Conservation (phyloP, 1,284 basidiomycete species). For the Boletus smithii region DNA sequence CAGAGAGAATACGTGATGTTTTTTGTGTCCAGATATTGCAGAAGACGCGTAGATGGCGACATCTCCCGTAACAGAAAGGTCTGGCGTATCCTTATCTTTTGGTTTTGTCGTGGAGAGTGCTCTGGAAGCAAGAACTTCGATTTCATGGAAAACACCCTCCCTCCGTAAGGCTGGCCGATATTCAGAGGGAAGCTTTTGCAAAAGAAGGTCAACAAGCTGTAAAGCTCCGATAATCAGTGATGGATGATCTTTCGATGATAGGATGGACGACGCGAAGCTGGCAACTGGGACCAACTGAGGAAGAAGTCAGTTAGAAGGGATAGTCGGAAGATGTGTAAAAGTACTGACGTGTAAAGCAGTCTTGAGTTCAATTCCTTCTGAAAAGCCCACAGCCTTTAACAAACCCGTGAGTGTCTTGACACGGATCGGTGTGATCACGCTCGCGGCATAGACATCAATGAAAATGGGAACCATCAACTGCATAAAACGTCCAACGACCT, state of each 20-base stretch:
- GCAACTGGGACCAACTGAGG: slow-evolving; percentile 82
- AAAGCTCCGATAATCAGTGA: slow-evolving; percentile 81
- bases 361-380: slow-evolving; percentile 74
- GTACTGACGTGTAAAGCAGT: slow-evolving; percentile 64
- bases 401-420: slow-evolving; percentile 84
- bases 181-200: slow-evolving; percentile 75
- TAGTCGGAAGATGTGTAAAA: slow-evolving; percentile 1
- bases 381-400: slow-evolving; percentile 85
- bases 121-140: slow-evolving; percentile 70
- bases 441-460: slow-evolving; percentile 93
- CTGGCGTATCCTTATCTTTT: slow-evolving; percentile 48
- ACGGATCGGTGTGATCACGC: slow-evolving; percentile 81
- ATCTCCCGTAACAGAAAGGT: slow-evolving; percentile 39
- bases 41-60: slow-evolving; percentile 35
- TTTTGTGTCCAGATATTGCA: slow-evolving; percentile 62
- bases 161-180: slow-evolving; percentile 86
- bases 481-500: slow-evolving; percentile 81
- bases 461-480: slow-evolving; percentile 85
- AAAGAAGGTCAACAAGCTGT: slow-evolving; percentile 86
- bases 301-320: slow-evolving; percentile 11
- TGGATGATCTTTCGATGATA: slow-evolving; percentile 88
- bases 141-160: slow-evolving; percentile 93
- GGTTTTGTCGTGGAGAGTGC: slow-evolving; percentile 54
- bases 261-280: slow-evolving; percentile 87
- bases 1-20: slow-evolving; percentile 57